phyloP scores from a whole-genome alignment of 139 green algal genomes.

The Chlamydomonas schloesseri region DNA sequence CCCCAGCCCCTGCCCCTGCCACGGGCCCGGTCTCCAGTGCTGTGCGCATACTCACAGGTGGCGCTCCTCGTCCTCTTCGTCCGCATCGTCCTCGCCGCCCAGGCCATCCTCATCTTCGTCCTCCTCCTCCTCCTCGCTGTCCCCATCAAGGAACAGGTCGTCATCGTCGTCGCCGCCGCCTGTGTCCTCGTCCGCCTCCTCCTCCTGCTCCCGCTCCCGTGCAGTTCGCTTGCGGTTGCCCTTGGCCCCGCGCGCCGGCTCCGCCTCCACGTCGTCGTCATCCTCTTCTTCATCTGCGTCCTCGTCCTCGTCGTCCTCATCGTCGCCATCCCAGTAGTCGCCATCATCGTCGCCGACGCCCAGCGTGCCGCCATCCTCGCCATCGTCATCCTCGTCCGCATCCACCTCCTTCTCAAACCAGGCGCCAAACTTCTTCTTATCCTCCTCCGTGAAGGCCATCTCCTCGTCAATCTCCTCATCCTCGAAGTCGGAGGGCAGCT shows the following conservation, averaged over 20 bases:
- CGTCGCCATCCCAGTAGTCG: constrained; percentile 44
- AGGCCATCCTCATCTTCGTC: constrained; percentile 60
- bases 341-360: constrained; percentile 54
- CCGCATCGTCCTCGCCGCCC: constrained; percentile 6
- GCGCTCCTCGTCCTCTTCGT: constrained; percentile 33
- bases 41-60: constrained; percentile 35
- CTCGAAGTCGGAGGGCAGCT: constrained; percentile 90
- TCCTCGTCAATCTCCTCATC: constrained; percentile 98
- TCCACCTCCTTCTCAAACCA: constrained; percentile 73
- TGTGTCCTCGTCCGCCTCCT: constrained; percentile 10
- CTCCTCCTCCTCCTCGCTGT: constrained; percentile 51
- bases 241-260: neutral
- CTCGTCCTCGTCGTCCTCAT: constrained; percentile 31
- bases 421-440: constrained; percentile 84
- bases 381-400: constrained; percentile 55
- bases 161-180: constrained; percentile 53
- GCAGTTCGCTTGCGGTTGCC: neutral
- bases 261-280: neutral
- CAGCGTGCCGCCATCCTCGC: constrained; percentile 2
- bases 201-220: constrained; percentile 12
- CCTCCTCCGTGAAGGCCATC: constrained; percentile 88
- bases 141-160: constrained; percentile 44
- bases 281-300: constrained; percentile 21
- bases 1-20: no score
- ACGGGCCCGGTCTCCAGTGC: no score